Base-by-base conservation (phyloP, 2,329 filamentous ascomycete species). In the Fusarium newnesense region DNA sequence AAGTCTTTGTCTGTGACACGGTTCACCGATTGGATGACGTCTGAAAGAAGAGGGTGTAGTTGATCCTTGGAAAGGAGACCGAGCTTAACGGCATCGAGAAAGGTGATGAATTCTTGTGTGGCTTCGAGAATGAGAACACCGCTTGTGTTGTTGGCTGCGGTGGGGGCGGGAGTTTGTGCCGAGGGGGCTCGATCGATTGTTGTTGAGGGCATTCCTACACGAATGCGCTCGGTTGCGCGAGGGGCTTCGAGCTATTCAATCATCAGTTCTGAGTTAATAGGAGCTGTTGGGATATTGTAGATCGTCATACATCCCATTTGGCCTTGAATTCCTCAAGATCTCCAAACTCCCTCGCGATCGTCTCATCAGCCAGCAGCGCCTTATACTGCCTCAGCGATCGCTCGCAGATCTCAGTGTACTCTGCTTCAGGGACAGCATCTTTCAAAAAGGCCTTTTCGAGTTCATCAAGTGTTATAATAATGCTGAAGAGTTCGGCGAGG, bases 51-150 rank as follows among this genome's bases (percentile, higher is more conserved):
- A 7, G 96, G 96, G 80, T 99, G 97, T n/a, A 99, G 86, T 72
- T 96, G 95, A 81, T 98, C 96, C 80, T 99, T 99, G 53, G 96
- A 96, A 16, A 97, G 87, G 78, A 98, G 90, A 49, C 96, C 95
- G 61, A 99, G 90, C 80, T 95, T 95, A 77, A 99, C 88, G 21
- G 96, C 97, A 80, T 99, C 96, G 59, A 99, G 89, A 80, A 99
- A 96, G 0, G 96, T 99, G 82, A 99, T 99, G 82, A 99, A 99
- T 81, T 98, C 97, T 82, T 99, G 95, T 2, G 96, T 98, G 4
- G 96, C 96, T 73, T 96, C 92, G 46, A 97, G 86, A 66, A 98
- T 97, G 40, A 98, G 83, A 7, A 90, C 85, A 15, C 90, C 89
- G 70, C 87, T 88, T 40, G 87, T 86, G 74, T 86, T 87, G 76